A percentile compares a stretch with the other conserved stretches of the same genome.
phyloP scores from a whole-genome alignment of 352 stramenopile genomes.

The Phytopythium vexans region DNA sequence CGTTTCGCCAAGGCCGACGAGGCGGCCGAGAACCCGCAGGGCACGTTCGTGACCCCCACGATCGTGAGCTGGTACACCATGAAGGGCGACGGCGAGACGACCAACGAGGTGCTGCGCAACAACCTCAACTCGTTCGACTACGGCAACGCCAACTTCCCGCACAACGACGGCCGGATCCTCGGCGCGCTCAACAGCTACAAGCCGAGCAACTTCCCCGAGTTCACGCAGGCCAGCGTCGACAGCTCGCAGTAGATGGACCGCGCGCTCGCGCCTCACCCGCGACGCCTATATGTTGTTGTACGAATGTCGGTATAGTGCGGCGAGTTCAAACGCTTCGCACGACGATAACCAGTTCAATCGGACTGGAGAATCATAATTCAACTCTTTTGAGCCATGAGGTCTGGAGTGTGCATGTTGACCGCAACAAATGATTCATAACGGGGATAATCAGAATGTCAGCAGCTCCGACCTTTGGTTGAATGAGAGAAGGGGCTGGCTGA shows the following conservation, averaged over 20 bases:
- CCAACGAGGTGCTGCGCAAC: slow-evolving; percentile 5
- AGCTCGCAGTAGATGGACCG: slow-evolving; percentile 5
- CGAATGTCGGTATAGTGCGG: neutral
- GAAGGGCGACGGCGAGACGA: slow-evolving; percentile 11
- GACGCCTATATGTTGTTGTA: slow-evolving; percentile 2
- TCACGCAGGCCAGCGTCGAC: slow-evolving; percentile 10
- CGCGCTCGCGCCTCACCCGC: neutral
- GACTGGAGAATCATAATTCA: too few relatives aligned
- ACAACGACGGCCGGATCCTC: slow-evolving; percentile 7
- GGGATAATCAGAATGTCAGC: too few relatives aligned
- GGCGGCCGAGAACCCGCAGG: slow-evolving; percentile 7
- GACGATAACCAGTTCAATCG: too few relatives aligned
- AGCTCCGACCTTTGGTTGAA: too few relatives aligned
- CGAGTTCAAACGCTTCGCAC: too few relatives aligned
- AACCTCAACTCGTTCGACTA: slow-evolving; percentile 6
- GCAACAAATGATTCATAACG: too few relatives aligned
- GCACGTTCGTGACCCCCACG: slow-evolving; percentile 4
- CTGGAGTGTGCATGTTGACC: too few relatives aligned
- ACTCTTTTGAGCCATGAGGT: too few relatives aligned
- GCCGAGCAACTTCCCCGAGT: neutral
- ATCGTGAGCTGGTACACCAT: slow-evolving; percentile 19
- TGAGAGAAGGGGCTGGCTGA: too few relatives aligned
- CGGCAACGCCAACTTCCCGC: slow-evolving; percentile 5
- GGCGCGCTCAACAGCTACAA: slow-evolving; percentile 5
- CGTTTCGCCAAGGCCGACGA: slow-evolving; percentile 12